phyloP scores from a whole-genome alignment of 2,329 filamentous ascomycete species.

The Aureobasidium pullulans region DNA sequence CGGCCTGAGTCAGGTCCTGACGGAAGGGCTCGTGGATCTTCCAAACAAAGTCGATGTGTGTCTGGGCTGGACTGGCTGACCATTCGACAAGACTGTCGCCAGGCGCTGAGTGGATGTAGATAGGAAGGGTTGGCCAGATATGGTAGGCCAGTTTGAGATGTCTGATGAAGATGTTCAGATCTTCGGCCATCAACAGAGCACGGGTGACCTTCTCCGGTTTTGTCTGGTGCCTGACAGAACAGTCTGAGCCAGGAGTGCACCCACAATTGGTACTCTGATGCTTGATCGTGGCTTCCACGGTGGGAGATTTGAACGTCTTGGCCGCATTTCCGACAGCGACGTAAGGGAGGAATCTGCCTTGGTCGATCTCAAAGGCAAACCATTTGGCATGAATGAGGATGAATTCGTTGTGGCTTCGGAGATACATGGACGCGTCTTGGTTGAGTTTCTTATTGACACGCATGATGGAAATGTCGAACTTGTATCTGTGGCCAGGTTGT shows the following conservation, averaged over 20 bases:
- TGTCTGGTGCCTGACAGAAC: slow-evolving; percentile 4
- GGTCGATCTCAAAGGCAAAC: slow-evolving; percentile 5
- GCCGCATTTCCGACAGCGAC: neutral
- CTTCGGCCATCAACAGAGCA: neutral
- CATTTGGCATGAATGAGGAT: slow-evolving; percentile 1
- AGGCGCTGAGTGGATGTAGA: slow-evolving; percentile 2
- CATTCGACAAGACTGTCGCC: neutral
- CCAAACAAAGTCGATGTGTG: slow-evolving; percentile 2
- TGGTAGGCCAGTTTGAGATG: slow-evolving; percentile 4
- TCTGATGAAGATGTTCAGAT: slow-evolving; percentile 2
- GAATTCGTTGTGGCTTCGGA: slow-evolving; percentile 3
- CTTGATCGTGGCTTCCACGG: slow-evolving; percentile 4
- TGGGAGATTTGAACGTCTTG: neutral
- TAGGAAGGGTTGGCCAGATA: slow-evolving; percentile 1
- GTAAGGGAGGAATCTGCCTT: slow-evolving; percentile 3
- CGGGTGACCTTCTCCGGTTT: neutral
- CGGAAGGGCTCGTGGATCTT: neutral
- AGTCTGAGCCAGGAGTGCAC: neutral
- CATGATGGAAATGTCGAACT: neutral
- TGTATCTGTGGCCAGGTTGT: neutral
- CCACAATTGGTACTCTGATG: neutral
- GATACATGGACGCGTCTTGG: neutral
- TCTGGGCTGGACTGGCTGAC: slow-evolving; percentile 4
- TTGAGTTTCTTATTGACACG: slow-evolving; percentile 7
- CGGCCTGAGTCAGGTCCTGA: neutral